Base-by-base conservation (phyloP, 352 stramenopile species). In the Phytopythium vexans region DNA sequence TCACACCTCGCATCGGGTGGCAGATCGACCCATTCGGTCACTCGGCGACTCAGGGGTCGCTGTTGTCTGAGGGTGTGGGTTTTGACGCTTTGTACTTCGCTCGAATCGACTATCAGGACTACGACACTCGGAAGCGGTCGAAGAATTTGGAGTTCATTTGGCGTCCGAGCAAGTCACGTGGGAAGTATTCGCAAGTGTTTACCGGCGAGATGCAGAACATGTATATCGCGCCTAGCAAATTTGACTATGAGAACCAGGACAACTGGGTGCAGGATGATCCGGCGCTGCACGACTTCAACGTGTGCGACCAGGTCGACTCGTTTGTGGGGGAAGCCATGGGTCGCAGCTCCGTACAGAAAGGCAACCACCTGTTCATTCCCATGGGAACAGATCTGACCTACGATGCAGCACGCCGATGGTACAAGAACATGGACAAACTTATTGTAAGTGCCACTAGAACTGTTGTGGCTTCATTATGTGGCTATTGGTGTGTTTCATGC, bases 11-110 rank as follows among this genome's bases (percentile, higher is more conserved):
- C n/a, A 97, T 98, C 33, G 95, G 89, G 12, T 99, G 97, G 97
- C 95, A 99, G 66, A 97, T 99, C 55, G 97, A 99, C 77, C 97
- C 97, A 15, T 99, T 99, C 60, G 97, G 86, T 5, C 86, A 95
- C 56, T 92, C 82, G 49, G 72, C 92, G 3, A 97, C 94, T 12
- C 94, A 99, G 57, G 92, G 87, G 5, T 96, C 84, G 35, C 68
- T 98, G 21, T 65, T 99, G 31, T 96, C 88, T 0, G 70, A 79
- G 6, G 84, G 89, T 32, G 80, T 97, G 15, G 96, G 96, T 41
- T 99, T 99, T 60, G 89, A 99, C 50, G 94, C 94, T 11, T 66
- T 99, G 1, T 99, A 98, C 68, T 98, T 98, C 71, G 97, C 95
- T 7, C 89, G 97, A 42, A 99, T 99, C 40, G 96, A 99, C 77